These are phyloP conservation scores for Mariannaea elegans DNA, from an alignment of 2,329 filamentous ascomycete species.

Conservation along the genomic window DNA sequence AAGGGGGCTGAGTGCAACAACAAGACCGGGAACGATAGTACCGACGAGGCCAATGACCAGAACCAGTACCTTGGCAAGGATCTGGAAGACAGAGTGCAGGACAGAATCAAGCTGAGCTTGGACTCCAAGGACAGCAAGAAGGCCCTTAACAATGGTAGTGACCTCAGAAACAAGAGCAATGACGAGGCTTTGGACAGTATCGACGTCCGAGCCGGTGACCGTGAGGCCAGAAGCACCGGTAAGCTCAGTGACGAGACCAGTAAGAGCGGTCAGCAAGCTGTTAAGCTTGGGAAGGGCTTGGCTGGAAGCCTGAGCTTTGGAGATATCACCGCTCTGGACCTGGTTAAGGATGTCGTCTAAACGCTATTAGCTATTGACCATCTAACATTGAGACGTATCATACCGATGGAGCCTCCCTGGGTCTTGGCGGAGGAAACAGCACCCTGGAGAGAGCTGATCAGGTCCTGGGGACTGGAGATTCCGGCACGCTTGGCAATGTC, in stretches of 20 bases:
- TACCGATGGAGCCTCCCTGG: constrained; percentile 1
- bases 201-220: constrained; percentile 24
- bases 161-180: constrained; percentile 31
- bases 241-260: neutral
- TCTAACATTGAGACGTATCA: neutral
- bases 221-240: constrained; percentile 19
- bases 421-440: neutral
- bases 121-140: neutral
- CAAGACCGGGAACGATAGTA: constrained; percentile 31
- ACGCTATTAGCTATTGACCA: neutral
- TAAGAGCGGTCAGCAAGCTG: neutral
- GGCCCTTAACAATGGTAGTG: constrained; percentile 26
- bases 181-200: constrained; percentile 32
- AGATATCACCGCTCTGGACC: constrained; percentile 30
- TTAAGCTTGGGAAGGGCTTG: neutral
- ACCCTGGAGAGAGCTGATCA: neutral
- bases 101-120: constrained; percentile 1
- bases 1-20: constrained; percentile 34
- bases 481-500: neutral
- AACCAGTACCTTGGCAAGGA: constrained; percentile 11
- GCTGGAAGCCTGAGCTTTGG: neutral
- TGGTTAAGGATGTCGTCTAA: constrained; percentile 13
- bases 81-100: neutral
- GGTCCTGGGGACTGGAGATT: neutral
- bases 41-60: constrained; percentile 28